Evolutionary conservation across 1,284 basidiomycete species (phyloP).

Genomic region (Apiotrichum sp.): DNA sequence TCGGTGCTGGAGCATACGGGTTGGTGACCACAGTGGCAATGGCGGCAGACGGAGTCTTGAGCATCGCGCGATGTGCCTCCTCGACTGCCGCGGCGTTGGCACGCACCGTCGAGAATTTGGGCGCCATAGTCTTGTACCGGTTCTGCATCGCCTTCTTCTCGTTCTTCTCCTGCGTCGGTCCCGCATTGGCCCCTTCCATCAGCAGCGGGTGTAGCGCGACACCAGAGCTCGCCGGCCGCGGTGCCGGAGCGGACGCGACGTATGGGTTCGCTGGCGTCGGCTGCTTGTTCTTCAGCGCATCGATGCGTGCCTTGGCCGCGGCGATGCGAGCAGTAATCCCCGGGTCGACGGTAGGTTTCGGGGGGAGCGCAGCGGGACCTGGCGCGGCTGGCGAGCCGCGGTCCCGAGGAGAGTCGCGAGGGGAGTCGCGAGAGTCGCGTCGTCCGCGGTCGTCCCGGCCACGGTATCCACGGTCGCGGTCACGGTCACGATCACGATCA

Average conservation of each 20-base stretch:
- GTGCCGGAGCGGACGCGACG: neutral
- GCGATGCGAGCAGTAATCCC: constrained; percentile 65
- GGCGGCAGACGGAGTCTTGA: constrained; percentile 16
- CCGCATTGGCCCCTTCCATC: constrained; percentile 48
- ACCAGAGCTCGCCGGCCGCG: constrained; percentile 6
- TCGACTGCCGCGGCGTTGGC: constrained; percentile 43
- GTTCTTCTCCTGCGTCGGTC: constrained; percentile 29
- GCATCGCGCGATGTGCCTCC: constrained; percentile 11
- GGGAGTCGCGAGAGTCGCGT: constrained; percentile 17
- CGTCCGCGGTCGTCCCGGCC: neutral
- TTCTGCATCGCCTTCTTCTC: constrained; percentile 38
- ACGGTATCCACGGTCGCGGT: neutral
- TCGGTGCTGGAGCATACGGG: constrained; percentile 56
- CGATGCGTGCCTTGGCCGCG: constrained; percentile 70
- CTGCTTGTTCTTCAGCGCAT: constrained; percentile 57
- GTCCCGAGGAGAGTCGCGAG: neutral
- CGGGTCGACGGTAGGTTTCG: constrained; percentile 45
- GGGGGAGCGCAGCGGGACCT: constrained; percentile 45
- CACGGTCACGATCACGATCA: neutral
- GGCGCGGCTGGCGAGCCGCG: constrained; percentile 25
- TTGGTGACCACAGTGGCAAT: constrained; percentile 51
- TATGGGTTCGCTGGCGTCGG: constrained; percentile 7
- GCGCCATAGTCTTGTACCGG: constrained; percentile 90
- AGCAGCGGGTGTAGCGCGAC: constrained; percentile 81
- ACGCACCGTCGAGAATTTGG: constrained; percentile 91